Evolutionary conservation across 148 eudicot genomes (phyloP), one percentile per base, ranked within the genome.

Genomic region (Fagopyrum tataricum): DNA sequence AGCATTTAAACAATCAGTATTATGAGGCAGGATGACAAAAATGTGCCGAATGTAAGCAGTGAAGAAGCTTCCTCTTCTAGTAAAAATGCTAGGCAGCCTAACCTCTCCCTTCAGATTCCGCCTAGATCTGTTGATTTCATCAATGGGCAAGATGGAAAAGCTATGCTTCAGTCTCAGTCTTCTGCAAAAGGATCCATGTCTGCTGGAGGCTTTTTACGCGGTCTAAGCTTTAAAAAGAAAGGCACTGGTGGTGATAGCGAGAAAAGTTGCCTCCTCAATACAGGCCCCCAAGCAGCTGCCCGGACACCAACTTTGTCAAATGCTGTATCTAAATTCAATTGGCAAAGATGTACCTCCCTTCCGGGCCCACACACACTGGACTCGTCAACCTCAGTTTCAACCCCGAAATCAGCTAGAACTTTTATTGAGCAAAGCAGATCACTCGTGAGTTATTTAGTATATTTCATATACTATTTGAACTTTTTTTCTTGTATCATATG

Each of bases 21-120:
- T 46, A 0, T 58, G 70, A 72, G 81, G 78, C 83, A 93, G 96
- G 87, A 67, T 72, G 82, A 72, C 56, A 46, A 70, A 41, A 37
- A 76, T 49, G 75, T 51, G 44, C 77, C 58, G 31, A 79, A 43
- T 5, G 66, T 81, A 13, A 53, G 77, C 41, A 64, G 43, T 43
- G 78, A 79, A 77, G 84, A 73, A 74, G 82, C 61, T 70, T 64
- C 68, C 47, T 74, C 72, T 67, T 74, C 86, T 20, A 86, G 77
- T 68, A 74, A 85, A 73, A 86, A 74, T 78, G 75, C 74, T 44
- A 77, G 76, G 73, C 80, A 61, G 67, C 75, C 86, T 21, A 85
- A 81, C 52, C 90, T 89, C 70, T 88, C 89, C 78, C 96, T 91
- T 75, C 90, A 88, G 78, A 85, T 91, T 74, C 98, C 97, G 59